phyloP scores from a whole-genome alignment of 352 stramenopile genomes.

The Phytophthora multivora region DNA sequence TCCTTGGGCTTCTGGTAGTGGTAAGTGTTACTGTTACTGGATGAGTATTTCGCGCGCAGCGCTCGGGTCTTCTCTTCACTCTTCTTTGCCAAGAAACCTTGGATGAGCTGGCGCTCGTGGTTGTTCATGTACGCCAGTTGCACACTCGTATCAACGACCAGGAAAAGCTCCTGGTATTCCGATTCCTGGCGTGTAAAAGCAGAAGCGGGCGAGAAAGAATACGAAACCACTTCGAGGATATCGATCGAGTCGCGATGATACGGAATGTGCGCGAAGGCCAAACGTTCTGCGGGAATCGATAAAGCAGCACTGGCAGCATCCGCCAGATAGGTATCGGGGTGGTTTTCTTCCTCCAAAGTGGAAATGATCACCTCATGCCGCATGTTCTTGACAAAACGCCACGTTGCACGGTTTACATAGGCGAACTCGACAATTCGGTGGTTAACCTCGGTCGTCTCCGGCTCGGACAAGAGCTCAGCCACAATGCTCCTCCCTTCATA shows the following conservation, averaged over 20 bases:
- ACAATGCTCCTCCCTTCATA: slow-evolving; percentile 83
- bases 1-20: slow-evolving; percentile 81
- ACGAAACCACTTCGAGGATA: slow-evolving; percentile 72
- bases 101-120: slow-evolving; percentile 56
- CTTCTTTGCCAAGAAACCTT: slow-evolving; percentile 62
- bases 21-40: slow-evolving; percentile 49
- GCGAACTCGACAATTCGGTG: slow-evolving; percentile 74
- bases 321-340: slow-evolving; percentile 45
- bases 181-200: slow-evolving; percentile 31
- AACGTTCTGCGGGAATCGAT: slow-evolving; percentile 52
- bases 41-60: slow-evolving; percentile 52
- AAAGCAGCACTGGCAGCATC: slow-evolving; percentile 43
- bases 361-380: slow-evolving; percentile 65
- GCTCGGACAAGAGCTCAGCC: slow-evolving; percentile 64
- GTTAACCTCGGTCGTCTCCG: slow-evolving; percentile 45
- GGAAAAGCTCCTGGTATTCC: slow-evolving; percentile 70
- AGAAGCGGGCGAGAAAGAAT: slow-evolving; percentile 42
- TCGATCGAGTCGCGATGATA: slow-evolving; percentile 69
- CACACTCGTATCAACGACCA: slow-evolving; percentile 65
- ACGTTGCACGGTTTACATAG: slow-evolving; percentile 67
- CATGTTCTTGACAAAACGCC: slow-evolving; percentile 63
- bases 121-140: slow-evolving; percentile 42
- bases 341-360: slow-evolving; percentile 32
- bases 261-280: slow-evolving; percentile 64
- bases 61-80: slow-evolving; percentile 61